Base-by-base conservation (phyloP, 2,329 filamentous ascomycete species). In the Elsinoe ampelina region DNA sequence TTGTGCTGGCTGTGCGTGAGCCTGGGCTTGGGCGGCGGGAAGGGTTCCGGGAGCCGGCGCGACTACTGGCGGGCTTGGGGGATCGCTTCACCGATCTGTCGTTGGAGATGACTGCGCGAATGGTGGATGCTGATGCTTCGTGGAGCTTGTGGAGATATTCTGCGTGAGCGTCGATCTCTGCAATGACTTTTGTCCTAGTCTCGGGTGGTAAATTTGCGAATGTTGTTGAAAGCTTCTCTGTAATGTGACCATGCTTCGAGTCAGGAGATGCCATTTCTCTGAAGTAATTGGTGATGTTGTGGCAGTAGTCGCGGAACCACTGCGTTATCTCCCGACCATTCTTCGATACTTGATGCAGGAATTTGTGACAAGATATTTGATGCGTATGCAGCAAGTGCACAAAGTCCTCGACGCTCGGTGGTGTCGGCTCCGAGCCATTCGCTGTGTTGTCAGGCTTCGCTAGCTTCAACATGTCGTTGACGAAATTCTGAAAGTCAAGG, bases 361-460 rank as follows among this genome's bases (percentile, higher is more conserved):
- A 91, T 54, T 78, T 81, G 71, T 89, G 88, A 45, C 82, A 71
- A 2, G 83, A 75, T 1, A 75, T 73, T 36, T 82, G 78, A 63
- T 91, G 85, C 55, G 80, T 80, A 61, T 79, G 78, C 12, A 91
- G 71, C 1, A 92, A 70, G 12, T 77, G 70, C 7, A 89, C 83
- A 60, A 84, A 92, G 63, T 91, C 86, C 61, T 87, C 82, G 0
- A 90, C 84, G 0, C 79, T 82, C 0, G 86, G 81, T 42, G 72
- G 59, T 35, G 66, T 63, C n/a, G 68, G 62, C 34, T 65, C 57
- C 38, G 67, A 66, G 10, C 61, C 57, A 6, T 63, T 64, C 20
- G 55, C 62, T 5, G 52, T 26, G 8, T 60, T 60, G 8, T 64
- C 63, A 1, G 65, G 62, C 42, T 76, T 74, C 8, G 72, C 70